Percentiles rank a stretch among this genome's conserved stretches.
Conservation (phyloP, 805 yeast genomes). For the Ogataea thermomethanolica region DNA sequence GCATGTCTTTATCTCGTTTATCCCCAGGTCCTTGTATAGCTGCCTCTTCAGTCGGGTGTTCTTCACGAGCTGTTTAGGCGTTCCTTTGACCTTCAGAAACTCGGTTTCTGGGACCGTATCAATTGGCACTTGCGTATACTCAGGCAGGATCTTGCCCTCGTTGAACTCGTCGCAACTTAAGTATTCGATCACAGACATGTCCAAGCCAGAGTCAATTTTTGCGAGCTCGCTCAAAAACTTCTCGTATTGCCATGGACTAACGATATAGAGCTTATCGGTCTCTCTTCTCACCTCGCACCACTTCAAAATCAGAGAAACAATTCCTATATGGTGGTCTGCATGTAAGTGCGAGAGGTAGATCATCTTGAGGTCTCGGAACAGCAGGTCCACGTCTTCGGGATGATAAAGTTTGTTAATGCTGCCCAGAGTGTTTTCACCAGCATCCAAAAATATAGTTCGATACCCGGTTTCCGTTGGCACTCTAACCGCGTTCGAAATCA, state of each 20-base stretch:
- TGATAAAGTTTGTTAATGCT: conserved; percentile 62
- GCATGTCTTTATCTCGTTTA: conserved; percentile 52
- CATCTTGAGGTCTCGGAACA: conserved; percentile 59
- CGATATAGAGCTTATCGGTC: conserved; percentile 45
- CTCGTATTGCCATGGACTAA: conserved; percentile 73
- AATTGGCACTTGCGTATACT: conserved; percentile 26
- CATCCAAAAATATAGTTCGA: conserved; percentile 68
- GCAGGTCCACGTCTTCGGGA: conserved; percentile 34
- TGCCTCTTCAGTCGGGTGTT: conserved; percentile 9
- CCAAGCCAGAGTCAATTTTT: conserved; percentile 19
- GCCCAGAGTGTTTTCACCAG: conserved; percentile 93
- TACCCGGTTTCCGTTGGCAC: conserved; percentile 45
- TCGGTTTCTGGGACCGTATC: conserved; percentile 19
- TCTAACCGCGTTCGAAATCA: conserved; percentile 73
- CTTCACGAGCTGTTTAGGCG: background rate
- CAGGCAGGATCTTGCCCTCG: conserved; percentile 11
- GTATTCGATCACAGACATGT: conserved; percentile 18
- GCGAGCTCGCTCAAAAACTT: conserved; percentile 68
- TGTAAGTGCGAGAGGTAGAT: conserved; percentile 86
- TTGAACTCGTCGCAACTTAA: conserved; percentile 34
- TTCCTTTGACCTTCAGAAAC: conserved; percentile 15
- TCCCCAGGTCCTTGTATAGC: conserved; percentile 41
- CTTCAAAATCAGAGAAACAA: conserved; percentile 60
- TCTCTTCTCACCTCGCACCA: conserved; percentile 48
- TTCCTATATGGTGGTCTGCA: conserved; percentile 95